phyloP scores from a whole-genome alignment of 306 rosid species.

The Corylus avellana region DNA sequence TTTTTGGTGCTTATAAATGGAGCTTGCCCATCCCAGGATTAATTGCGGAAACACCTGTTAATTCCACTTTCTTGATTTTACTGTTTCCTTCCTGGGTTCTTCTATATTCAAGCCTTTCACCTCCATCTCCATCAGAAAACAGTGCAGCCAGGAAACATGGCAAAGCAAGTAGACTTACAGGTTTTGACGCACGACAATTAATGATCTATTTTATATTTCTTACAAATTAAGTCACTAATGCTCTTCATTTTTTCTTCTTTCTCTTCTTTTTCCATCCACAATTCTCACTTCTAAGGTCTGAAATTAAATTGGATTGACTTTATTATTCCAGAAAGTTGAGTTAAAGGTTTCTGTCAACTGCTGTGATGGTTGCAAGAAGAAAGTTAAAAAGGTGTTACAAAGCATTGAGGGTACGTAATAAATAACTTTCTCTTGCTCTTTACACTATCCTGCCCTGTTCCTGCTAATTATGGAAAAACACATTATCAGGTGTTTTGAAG shows the following conservation, averaged over 20 bases:
- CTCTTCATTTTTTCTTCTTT: background rate
- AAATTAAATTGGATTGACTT: slow-evolving; percentile 11
- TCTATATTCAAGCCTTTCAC: background rate
- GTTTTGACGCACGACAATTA: slow-evolving; percentile 13
- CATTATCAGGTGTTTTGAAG: slow-evolving; percentile 36
- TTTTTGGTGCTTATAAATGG: slow-evolving; percentile 31
- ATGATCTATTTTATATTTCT: background rate
- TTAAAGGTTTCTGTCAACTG: slow-evolving; percentile 45
- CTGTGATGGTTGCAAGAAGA: slow-evolving; percentile 52
- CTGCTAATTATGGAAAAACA: slow-evolving; percentile 10
- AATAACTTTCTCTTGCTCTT: background rate
- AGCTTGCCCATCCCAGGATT: slow-evolving; percentile 1
- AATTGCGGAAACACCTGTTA: background rate
- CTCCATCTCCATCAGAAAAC: background rate
- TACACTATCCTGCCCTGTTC: background rate
- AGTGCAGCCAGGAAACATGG: slow-evolving; percentile 24
- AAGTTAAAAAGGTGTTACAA: slow-evolving; percentile 38
- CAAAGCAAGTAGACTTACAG: slow-evolving; percentile 34
- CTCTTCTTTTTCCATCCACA: background rate
- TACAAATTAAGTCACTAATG: too few species aligned
- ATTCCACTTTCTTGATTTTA: slow-evolving; percentile 7
- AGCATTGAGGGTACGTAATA: slow-evolving; percentile 33
- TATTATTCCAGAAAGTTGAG: slow-evolving; percentile 39
- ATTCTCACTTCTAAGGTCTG: background rate
- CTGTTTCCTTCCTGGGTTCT: slow-evolving; percentile 6